Evolutionary conservation across 1,139 yeast genomes (phyloP), one percentile per base, ranked within the genome.

Genomic region (Lodderomyces elongisporus): DNA sequence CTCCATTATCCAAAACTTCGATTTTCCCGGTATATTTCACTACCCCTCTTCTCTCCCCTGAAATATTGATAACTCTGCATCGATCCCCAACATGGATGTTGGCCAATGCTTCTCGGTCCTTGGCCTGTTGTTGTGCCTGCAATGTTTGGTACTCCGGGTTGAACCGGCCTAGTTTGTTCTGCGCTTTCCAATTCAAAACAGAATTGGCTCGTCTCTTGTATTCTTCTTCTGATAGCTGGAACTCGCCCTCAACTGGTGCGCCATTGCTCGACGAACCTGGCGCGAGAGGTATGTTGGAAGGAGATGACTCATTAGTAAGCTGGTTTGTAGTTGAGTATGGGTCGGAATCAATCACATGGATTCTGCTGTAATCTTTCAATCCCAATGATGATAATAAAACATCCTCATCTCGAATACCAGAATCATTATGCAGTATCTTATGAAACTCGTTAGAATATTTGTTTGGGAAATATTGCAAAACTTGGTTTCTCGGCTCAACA

Each of bases 181-280:
- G 60, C 39, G 70, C 68, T 56, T 88, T 88, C 95, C 95, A 89
- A 33, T 69, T 70, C 39, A 82, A 67, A 3, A 85, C 94, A 0
- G 91, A 69, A 36, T 80, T 76, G 3, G 57, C 38, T 35, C 83
- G 63, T 35, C 64, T 62, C 26, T 71, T 79, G 53, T 89, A 89
- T 29, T 79, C 87, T 33, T 71, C 79, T 31, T 80, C 85, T 3
- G 79, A 61, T 53, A 85, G 60, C 42, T 73, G 65, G 51, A 70
- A 85, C 5, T 25, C 31, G 4, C n/a, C 31, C 17, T 60, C 66
- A n/a, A n/a, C n/a, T 5, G 28, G 12, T 10, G 50, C 54, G 10
- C 22, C 22, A 20, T 20, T 20, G 22, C 10, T 20, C 9, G 22
- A 8, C 6, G 14, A 6, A 13, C 14, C 14, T 6, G 7, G 7